These are phyloP conservation scores for Strigomonas galati DNA, from an alignment of 208 protist genomes.

Conservation along the genomic window DNA sequence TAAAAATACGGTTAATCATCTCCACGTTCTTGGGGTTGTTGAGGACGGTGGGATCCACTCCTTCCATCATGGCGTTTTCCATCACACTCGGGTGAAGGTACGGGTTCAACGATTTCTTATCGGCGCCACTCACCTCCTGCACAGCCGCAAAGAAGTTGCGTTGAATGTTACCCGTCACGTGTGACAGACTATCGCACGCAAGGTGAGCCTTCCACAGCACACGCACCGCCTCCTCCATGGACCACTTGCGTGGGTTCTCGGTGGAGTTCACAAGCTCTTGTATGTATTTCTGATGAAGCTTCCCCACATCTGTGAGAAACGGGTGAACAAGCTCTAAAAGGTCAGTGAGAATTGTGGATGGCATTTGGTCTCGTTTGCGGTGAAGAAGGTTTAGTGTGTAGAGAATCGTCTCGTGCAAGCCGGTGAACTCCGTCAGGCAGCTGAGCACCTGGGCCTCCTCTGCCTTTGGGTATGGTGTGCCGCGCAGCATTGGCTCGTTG, in stretches of 20 bases:
- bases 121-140: slow-evolving; percentile 23
- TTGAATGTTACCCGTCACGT: slow-evolving; percentile 51
- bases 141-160: slow-evolving; percentile 48
- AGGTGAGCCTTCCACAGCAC: slow-evolving; percentile 35
- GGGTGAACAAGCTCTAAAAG: slow-evolving; percentile 45
- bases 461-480: slow-evolving; percentile 27
- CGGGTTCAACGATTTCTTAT: slow-evolving; percentile 31
- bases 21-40: slow-evolving; percentile 20
- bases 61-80: slow-evolving; percentile 21
- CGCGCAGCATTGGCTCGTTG: slow-evolving; percentile 42
- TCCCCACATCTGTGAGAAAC: slow-evolving; percentile 38
- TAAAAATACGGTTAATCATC: slow-evolving; percentile 32
- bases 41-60: slow-evolving; percentile 5
- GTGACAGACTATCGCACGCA: slow-evolving; percentile 15
- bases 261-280: slow-evolving; percentile 68
- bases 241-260: slow-evolving; percentile 38
- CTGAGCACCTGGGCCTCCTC: slow-evolving; percentile 35
- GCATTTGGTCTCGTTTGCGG: slow-evolving; percentile 28
- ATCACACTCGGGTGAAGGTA: slow-evolving; percentile 33
- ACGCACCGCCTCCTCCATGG: slow-evolving; percentile 33
- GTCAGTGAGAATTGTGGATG: slow-evolving; percentile 30
- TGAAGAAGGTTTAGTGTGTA: slow-evolving; percentile 35
- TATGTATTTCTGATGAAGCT: slow-evolving; percentile 39
- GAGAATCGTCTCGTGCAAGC: slow-evolving; percentile 48
- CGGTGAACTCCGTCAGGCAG: slow-evolving; percentile 33